A percentile compares a stretch with the other conserved stretches of the same genome.
These are phyloP conservation scores for Pseudogymnoascus sp. DNA, from an alignment of 2,329 filamentous ascomycete species.

Conservation along the genomic window DNA sequence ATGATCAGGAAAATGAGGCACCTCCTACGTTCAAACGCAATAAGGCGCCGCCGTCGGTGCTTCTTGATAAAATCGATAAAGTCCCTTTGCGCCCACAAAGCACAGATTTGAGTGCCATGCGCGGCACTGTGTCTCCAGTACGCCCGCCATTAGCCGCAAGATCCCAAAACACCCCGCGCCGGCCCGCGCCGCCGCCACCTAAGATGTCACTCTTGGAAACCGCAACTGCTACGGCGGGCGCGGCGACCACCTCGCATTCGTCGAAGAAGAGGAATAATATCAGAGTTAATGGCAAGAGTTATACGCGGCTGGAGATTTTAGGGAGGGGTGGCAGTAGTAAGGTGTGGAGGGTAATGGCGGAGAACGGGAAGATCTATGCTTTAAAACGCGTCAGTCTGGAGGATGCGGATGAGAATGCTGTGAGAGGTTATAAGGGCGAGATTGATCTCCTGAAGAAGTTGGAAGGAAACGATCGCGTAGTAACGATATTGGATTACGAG, in stretches of 20 bases:
- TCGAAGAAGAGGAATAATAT: conserved; percentile 69
- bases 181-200: conserved; percentile 72
- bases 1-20: conserved; percentile 80
- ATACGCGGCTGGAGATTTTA: conserved; percentile 81
- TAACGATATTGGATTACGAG: conserved; percentile 85
- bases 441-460: conserved; percentile 83
- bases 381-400: conserved; percentile 88
- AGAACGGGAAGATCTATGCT: conserved; percentile 92
- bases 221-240: conserved; percentile 74
- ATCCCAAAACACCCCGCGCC: conserved; percentile 62
- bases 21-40: conserved; percentile 57
- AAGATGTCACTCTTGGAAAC: conserved; percentile 97
- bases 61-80: conserved; percentile 34
- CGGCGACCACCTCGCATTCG: conserved; percentile 62
- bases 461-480: conserved; percentile 77
- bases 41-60: conserved; percentile 21
- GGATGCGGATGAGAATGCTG: conserved; percentile 73
- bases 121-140: conserved; percentile 40
- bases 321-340: conserved; percentile 88
- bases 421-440: conserved; percentile 86
- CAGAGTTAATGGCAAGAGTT: conserved; percentile 82
- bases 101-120: conserved; percentile 33
- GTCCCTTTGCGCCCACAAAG: conserved; percentile 42
- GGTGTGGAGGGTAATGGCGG: conserved; percentile 92
- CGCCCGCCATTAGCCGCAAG: conserved; percentile 46